A percentile compares a stretch with the other conserved stretches of the same genome.
phyloP scores from a whole-genome alignment of 1,284 basidiomycete genomes.

The Cerioporus squamosus region DNA sequence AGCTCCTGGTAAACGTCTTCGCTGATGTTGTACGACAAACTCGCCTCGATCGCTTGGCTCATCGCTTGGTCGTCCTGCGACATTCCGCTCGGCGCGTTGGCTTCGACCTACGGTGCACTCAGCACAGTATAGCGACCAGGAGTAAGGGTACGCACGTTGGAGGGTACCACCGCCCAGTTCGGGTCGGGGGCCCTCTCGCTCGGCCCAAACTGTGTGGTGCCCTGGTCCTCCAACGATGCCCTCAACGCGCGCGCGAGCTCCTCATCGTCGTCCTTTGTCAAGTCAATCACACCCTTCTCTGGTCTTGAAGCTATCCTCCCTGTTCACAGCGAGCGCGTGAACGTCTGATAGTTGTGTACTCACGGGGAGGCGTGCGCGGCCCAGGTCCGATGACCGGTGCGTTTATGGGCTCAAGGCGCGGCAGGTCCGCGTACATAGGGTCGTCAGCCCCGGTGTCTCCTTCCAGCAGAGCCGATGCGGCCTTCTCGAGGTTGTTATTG shows the following conservation, averaged over 20 bases:
- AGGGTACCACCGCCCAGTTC: slow-evolving; percentile 69
- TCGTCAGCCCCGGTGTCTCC: slow-evolving; percentile 46
- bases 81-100: slow-evolving; percentile 39
- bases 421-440: slow-evolving; percentile 16
- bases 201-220: slow-evolving; percentile 52
- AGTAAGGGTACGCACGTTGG: slow-evolving; percentile 50
- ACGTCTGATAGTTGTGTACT: slow-evolving; percentile 15
- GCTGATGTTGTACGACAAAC: slow-evolving; percentile 45
- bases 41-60: slow-evolving; percentile 69
- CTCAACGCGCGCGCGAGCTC: slow-evolving; percentile 56
- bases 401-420: slow-evolving; percentile 19
- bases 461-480: slow-evolving; percentile 60
- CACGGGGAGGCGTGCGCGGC: slow-evolving; percentile 40
- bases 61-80: slow-evolving; percentile 59
- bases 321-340: background rate
- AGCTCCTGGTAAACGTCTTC: slow-evolving; percentile 41
- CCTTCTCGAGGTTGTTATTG: slow-evolving; percentile 62
- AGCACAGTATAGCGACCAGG: background rate
- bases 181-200: slow-evolving; percentile 63
- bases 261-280: slow-evolving; percentile 56
- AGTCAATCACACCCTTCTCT: slow-evolving; percentile 52
- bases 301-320: slow-evolving; percentile 38
- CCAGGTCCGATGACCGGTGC: slow-evolving; percentile 10
- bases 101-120: slow-evolving; percentile 30
- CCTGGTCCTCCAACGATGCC: slow-evolving; percentile 52